Conservation (phyloP, 202 grass and related monocot species). For the Alloteropsis angusta region DNA sequence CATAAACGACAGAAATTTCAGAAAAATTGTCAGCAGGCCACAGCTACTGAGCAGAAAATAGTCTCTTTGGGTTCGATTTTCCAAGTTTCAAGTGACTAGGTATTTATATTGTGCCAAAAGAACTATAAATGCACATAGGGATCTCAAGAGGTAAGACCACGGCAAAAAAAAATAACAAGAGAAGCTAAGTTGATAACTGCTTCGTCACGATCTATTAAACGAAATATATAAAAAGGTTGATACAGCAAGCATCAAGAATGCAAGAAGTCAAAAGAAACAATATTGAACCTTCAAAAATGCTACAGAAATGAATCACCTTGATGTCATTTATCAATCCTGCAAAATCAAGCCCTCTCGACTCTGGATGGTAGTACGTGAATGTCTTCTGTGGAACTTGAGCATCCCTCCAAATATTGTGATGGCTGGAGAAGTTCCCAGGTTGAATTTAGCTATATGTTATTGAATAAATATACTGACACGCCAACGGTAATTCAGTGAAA, state of each 20-base stretch:
- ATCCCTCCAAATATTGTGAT: slow-evolving; percentile 98
- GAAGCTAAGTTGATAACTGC: not conserved
- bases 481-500: not conserved
- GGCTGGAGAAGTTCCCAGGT: slow-evolving; percentile 45
- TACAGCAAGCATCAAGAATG: not conserved
- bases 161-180: not conserved
- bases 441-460: slow-evolving; percentile 7
- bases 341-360: slow-evolving; percentile 83
- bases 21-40: slow-evolving; percentile 2
- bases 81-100: not conserved
- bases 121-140: slow-evolving; percentile 4
- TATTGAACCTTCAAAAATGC: not conserved
- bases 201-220: not conserved
- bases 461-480: not conserved
- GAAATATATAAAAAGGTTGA: not conserved
- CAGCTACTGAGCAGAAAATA: not conserved
- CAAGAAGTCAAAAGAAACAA: not conserved
- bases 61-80: not conserved
- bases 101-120: not conserved
- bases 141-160: not conserved
- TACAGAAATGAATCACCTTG: slow-evolving; percentile 46
- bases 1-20: slow-evolving; percentile 14
- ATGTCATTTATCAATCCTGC: slow-evolving; percentile 82
- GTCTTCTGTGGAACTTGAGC: slow-evolving; percentile 71
- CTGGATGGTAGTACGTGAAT: slow-evolving; percentile 76